Evolutionary conservation across 768 basidiomycete species (phyloP).

Genomic region (Imleria badia): DNA sequence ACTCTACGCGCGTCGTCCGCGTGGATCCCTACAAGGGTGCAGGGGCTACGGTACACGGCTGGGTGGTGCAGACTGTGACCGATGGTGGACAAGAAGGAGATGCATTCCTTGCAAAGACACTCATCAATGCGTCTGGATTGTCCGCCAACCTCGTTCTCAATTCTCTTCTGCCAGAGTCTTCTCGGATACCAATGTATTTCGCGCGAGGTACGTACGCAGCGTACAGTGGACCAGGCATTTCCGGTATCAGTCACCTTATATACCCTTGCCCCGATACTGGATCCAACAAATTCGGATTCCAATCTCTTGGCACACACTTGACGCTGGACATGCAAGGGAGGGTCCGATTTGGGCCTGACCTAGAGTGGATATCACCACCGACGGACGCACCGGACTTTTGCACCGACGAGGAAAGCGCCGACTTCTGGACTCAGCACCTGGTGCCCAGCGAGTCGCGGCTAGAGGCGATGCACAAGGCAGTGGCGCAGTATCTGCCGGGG

Average conservation of each 20-base stretch:
- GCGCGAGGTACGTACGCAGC: slow-evolving; percentile 86
- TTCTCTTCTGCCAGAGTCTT: slow-evolving; percentile 54
- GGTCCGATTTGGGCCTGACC: slow-evolving; percentile 89
- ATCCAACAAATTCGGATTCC: slow-evolving; percentile 61
- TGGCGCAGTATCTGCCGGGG: slow-evolving; percentile 71
- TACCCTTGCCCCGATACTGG: slow-evolving; percentile 85
- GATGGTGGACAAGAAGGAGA: slow-evolving; percentile 50
- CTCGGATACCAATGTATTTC: slow-evolving; percentile 72
- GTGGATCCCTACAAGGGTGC: slow-evolving; percentile 61
- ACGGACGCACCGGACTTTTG: slow-evolving; percentile 27
- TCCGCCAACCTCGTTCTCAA: slow-evolving; percentile 72
- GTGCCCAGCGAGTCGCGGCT: slow-evolving; percentile 61
- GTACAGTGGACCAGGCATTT: slow-evolving; percentile 78
- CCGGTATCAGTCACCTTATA: slow-evolving; percentile 69
- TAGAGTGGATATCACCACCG: slow-evolving; percentile 78
- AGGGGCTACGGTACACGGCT: slow-evolving; percentile 49
- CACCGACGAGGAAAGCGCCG: slow-evolving; percentile 45
- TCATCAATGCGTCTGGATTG: slow-evolving; percentile 84
- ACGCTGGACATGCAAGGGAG: slow-evolving; percentile 84
- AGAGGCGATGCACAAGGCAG: slow-evolving; percentile 65
- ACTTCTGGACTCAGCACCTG: slow-evolving; percentile 77
- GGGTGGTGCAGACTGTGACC: slow-evolving; percentile 84
- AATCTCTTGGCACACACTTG: slow-evolving; percentile 89
- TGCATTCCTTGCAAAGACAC: slow-evolving; percentile 66
- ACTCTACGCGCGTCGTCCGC: slow-evolving; percentile 80